These are phyloP conservation scores for Fusarium nanum DNA, from an alignment of 2,329 filamentous ascomycete species.

Conservation along the genomic window DNA sequence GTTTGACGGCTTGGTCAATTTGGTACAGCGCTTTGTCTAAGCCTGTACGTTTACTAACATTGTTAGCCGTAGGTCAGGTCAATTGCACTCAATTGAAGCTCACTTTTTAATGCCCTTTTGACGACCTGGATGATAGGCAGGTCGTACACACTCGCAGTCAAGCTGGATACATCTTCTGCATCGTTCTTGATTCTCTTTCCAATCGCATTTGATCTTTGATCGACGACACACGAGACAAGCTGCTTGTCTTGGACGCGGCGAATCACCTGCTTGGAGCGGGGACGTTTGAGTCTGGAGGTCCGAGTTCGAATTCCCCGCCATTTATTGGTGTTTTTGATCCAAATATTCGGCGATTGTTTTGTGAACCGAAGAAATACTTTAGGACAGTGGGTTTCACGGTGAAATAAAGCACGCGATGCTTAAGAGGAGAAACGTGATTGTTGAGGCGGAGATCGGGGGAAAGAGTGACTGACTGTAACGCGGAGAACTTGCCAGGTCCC, in stretches of 20 bases:
- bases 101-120: conserved; percentile 84
- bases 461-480: neutral
- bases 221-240: conserved; percentile 73
- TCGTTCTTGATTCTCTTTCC: conserved; percentile 60
- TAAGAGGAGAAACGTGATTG: conserved; percentile 12
- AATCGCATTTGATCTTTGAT: conserved; percentile 76
- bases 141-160: conserved; percentile 72
- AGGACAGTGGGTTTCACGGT: neutral
- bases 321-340: neutral
- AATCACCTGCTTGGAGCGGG: conserved; percentile 43
- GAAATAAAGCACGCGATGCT: conserved; percentile 28
- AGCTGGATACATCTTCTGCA: conserved; percentile 72
- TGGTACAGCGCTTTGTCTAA: conserved; percentile 80
- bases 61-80: conserved; percentile 5
- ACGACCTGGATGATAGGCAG: conserved; percentile 77
- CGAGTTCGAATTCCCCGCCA: conserved; percentile 30
- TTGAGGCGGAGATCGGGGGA: neutral
- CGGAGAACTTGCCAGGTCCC: neutral
- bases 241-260: conserved; percentile 55
- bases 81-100: conserved; percentile 36
- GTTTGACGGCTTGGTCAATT: conserved; percentile 75
- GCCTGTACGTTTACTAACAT: conserved; percentile 74
- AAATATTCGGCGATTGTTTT: conserved; percentile 33
- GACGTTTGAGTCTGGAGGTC: conserved; percentile 28
- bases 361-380: conserved; percentile 12